Evolutionary conservation across 1,284 basidiomycete genomes (phyloP).

Genomic region (Calocybe gambosa): DNA sequence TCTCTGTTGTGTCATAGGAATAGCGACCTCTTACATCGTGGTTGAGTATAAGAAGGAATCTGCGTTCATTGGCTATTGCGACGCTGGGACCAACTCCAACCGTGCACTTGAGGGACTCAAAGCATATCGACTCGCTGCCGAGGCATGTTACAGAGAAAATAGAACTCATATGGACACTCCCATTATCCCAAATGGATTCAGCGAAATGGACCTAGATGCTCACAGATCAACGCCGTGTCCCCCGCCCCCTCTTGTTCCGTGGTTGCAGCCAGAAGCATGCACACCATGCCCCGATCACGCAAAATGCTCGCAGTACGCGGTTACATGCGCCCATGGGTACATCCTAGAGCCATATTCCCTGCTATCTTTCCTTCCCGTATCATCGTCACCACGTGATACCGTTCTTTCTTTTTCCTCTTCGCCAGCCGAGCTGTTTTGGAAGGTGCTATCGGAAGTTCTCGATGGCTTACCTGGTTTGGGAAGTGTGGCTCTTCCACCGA

Average conservation of each 20-base stretch:
- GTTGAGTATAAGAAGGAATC: slow-evolving; percentile 63
- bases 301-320: slow-evolving; percentile 56
- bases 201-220: slow-evolving; percentile 21
- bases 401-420: slow-evolving; percentile 33
- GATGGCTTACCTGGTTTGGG: slow-evolving; percentile 79
- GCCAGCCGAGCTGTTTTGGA: slow-evolving; percentile 39
- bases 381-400: slow-evolving; percentile 30
- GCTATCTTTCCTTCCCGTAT: slow-evolving; percentile 46
- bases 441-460: slow-evolving; percentile 36
- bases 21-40: slow-evolving; percentile 22
- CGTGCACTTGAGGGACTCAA: slow-evolving; percentile 45
- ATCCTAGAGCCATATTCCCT: slow-evolving; percentile 62
- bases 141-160: slow-evolving; percentile 57
- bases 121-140: slow-evolving; percentile 38
- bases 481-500: slow-evolving; percentile 73
- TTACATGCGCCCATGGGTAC: slow-evolving; percentile 73
- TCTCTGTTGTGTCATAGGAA: slow-evolving; percentile 15
- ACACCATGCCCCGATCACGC: slow-evolving; percentile 84
- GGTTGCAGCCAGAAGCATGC: slow-evolving; percentile 67
- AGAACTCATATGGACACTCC: slow-evolving; percentile 29
- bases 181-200: slow-evolving; percentile 10
- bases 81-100: slow-evolving; percentile 62
- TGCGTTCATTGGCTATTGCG: slow-evolving; percentile 77
- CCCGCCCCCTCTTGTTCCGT: slow-evolving; percentile 44
- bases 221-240: slow-evolving; percentile 37